Percentiles rank a stretch among this genome's conserved stretches.
Conservation (phyloP, 1,284 basidiomycete species). For the Somion occarium region DNA sequence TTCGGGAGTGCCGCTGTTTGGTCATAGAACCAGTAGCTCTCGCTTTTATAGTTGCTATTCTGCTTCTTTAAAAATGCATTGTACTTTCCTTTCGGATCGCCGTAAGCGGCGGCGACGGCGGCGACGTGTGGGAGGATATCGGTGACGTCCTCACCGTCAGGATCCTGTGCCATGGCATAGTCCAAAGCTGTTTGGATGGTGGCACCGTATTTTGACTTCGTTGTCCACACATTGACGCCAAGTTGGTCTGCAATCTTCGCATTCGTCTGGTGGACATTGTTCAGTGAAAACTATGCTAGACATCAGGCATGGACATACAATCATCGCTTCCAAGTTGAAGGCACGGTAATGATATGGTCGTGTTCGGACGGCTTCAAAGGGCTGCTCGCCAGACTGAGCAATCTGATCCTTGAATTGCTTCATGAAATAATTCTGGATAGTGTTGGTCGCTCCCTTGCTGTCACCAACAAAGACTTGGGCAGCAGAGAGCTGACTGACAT, state of each 20-base stretch:
- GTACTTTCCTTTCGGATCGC: slow-evolving; percentile 52
- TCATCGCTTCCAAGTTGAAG: slow-evolving; percentile 65
- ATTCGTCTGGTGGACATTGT: slow-evolving; percentile 31
- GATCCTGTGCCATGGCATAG: slow-evolving; percentile 42
- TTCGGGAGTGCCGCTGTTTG: slow-evolving; percentile 32
- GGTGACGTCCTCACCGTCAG: slow-evolving; percentile 38
- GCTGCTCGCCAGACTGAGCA: slow-evolving; percentile 46
- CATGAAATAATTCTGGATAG: slow-evolving; percentile 41
- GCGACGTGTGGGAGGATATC: slow-evolving; percentile 52
- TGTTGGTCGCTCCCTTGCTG: slow-evolving; percentile 32
- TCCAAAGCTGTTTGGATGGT: slow-evolving; percentile 56
- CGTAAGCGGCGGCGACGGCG: slow-evolving; percentile 48
- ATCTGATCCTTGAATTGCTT: slow-evolving; percentile 48
- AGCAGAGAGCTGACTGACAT: slow-evolving; percentile 35
- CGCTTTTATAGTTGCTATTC: slow-evolving; percentile 32
- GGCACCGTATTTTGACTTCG: slow-evolving; percentile 44
- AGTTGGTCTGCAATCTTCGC: slow-evolving; percentile 53
- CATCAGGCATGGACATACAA: slow-evolving; percentile 37
- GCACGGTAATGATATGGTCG: slow-evolving; percentile 35
- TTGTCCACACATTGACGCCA: slow-evolving; percentile 46
- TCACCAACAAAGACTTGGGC: slow-evolving; percentile 35
- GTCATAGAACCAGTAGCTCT: slow-evolving; percentile 50
- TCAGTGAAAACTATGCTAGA: neutral
- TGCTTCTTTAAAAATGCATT: slow-evolving; percentile 41
- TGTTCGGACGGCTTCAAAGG: slow-evolving; percentile 17